phyloP scores from a whole-genome alignment of 1,284 basidiomycete genomes.

The Pyrrhoderma lamaoense region DNA sequence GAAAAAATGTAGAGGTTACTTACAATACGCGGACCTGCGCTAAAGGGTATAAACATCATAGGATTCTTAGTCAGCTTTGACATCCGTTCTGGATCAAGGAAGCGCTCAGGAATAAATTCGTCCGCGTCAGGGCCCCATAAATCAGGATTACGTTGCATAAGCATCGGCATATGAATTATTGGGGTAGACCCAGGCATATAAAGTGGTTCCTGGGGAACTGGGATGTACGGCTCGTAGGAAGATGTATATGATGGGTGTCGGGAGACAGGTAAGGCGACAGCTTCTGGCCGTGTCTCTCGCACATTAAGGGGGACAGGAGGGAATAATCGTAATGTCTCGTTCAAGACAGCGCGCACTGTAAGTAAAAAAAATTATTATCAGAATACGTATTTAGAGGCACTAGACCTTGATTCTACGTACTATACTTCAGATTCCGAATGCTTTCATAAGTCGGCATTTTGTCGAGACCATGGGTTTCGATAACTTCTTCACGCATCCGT shows the following conservation, averaged over 20 bases:
- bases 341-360: slow-evolving; percentile 62
- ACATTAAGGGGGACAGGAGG: slow-evolving; percentile 65
- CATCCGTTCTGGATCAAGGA: slow-evolving; percentile 48
- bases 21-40: slow-evolving; percentile 52
- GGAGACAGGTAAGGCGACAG: slow-evolving; percentile 45
- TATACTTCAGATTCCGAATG: slow-evolving; percentile 52
- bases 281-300: slow-evolving; percentile 43
- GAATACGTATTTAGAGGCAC: slow-evolving; percentile 3
- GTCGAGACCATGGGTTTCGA: slow-evolving; percentile 43
- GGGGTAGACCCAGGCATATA: slow-evolving; percentile 55
- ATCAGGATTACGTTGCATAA: slow-evolving; percentile 51
- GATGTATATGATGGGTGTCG: slow-evolving; percentile 31
- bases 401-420: slow-evolving; percentile 32
- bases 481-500: slow-evolving; percentile 53
- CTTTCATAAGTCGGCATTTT: slow-evolving; percentile 44
- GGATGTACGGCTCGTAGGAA: slow-evolving; percentile 17
- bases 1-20: slow-evolving; percentile 24
- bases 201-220: slow-evolving; percentile 32
- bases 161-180: slow-evolving; percentile 49
- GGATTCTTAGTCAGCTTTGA: slow-evolving; percentile 47
- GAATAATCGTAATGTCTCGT: slow-evolving; percentile 66
- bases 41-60: slow-evolving; percentile 62
- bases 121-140: slow-evolving; percentile 66
- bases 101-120: slow-evolving; percentile 63
- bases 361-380: slow-evolving; percentile 6